Percentiles rank a stretch among this genome's conserved stretches.
phyloP scores from a whole-genome alignment of 2,329 filamentous ascomycete species.

The Grosmannia serpens region DNA sequence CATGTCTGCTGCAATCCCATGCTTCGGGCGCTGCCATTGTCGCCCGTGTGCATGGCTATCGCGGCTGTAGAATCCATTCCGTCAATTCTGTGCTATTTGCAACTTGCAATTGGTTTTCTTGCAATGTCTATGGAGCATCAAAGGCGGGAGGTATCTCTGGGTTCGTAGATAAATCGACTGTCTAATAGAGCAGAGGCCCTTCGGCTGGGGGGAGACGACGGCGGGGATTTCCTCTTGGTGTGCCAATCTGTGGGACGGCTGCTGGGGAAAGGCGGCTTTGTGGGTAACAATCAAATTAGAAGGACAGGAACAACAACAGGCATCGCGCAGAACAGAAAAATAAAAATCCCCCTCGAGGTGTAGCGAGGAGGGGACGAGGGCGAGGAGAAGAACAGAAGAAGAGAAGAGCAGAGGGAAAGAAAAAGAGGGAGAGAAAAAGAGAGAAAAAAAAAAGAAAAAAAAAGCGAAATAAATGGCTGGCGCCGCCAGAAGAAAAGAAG shows the following conservation, averaged over 20 bases:
- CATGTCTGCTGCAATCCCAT: too few species aligned
- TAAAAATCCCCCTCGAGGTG: not conserved
- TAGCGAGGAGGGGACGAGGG: not conserved
- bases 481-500: not conserved
- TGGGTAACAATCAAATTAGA: not conserved
- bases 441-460: not conserved
- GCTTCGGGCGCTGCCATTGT: too few species aligned
- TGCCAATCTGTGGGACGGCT: not conserved
- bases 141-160: not conserved
- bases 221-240: not conserved
- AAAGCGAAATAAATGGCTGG: not conserved
- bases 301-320: not conserved
- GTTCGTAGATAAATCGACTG: not conserved
- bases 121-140: not conserved
- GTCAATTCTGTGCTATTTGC: not conserved
- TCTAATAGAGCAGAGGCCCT: not conserved
- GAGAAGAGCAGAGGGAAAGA: not conserved
- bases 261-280: not conserved
- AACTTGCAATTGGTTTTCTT: not conserved
- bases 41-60: not conserved
- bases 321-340: not conserved
- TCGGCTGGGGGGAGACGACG: not conserved
- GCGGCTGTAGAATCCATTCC: not conserved
- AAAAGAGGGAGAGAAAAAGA: not conserved
- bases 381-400: not conserved